Conservation (phyloP, 225 moss, liverwort and hornwort species). For the Ulota crispa region DNA sequence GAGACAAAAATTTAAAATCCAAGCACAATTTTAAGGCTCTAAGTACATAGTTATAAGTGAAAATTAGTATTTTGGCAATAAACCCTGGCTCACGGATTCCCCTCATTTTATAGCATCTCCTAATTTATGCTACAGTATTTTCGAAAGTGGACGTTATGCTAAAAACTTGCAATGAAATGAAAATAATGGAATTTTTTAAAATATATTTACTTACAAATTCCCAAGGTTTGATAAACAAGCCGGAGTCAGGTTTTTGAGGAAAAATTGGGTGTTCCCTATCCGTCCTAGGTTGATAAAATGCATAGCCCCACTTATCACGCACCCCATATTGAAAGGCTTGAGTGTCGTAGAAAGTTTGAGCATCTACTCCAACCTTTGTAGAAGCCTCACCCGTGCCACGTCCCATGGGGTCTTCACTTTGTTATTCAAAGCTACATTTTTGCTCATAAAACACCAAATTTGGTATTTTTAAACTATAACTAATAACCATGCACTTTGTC, state of each 20-base stretch:
- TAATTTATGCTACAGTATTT: too few relatives aligned
- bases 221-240: constrained; percentile 37
- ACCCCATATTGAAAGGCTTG: constrained; percentile 30
- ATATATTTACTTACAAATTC: constrained; percentile 22
- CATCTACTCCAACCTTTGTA: constrained; percentile 8
- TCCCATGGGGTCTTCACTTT: constrained; percentile 6
- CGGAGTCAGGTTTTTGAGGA: background rate
- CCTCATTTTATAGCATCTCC: too few relatives aligned
- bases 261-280: background rate
- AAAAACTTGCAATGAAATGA: background rate
- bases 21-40: too few relatives aligned
- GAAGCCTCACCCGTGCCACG: background rate
- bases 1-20: too few relatives aligned
- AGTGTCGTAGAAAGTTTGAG: constrained; percentile 31
- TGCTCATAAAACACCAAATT: background rate
- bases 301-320: constrained; percentile 9
- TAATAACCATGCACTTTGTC: too few relatives aligned
- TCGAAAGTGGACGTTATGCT: accelerated
- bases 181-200: accelerated
- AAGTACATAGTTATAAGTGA: too few relatives aligned
- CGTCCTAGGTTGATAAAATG: background rate
- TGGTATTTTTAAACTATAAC: too few relatives aligned
- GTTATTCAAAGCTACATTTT: background rate
- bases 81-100: too few relatives aligned
- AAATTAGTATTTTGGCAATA: too few relatives aligned